A percentile compares a stretch with the other conserved stretches of the same genome.
Conservation (phyloP, 208 protist species). For the Borovskyia barvae region DNA sequence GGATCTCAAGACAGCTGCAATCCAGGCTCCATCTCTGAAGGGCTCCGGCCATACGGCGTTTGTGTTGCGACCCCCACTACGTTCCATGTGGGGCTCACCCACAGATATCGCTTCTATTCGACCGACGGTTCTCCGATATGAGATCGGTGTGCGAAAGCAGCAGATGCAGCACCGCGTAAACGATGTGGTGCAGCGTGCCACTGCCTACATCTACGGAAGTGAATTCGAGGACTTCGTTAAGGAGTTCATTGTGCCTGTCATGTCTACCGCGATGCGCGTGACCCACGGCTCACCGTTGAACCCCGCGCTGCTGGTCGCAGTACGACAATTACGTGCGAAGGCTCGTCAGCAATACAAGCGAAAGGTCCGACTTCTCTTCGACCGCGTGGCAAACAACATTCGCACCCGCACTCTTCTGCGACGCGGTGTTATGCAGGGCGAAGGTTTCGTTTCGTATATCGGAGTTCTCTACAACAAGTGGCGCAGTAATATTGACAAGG, state of each 20-base stretch:
- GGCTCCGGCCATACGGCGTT: background rate
- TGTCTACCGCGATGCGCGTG: constrained; percentile 25
- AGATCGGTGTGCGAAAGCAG: background rate
- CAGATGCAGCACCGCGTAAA: constrained; percentile 8
- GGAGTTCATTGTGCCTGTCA: constrained; percentile 42
- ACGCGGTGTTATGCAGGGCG: constrained; percentile 31
- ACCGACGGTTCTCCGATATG: constrained; percentile 24
- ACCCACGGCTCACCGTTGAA: constrained; percentile 14
- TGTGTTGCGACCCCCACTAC: background rate
- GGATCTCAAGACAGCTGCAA: no score
- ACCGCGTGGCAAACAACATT: constrained; percentile 51
- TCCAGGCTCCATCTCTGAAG: no score
- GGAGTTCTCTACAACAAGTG: constrained; percentile 54
- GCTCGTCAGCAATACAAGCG: constrained; percentile 27
- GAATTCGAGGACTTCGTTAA: constrained; percentile 41
- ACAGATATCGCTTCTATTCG: constrained; percentile 7
- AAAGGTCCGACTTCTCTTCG: constrained; percentile 33
- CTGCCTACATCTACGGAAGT: constrained; percentile 21
- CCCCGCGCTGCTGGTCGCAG: constrained; percentile 26
- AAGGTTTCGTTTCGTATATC: constrained; percentile 49
- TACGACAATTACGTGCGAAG: constrained; percentile 42
- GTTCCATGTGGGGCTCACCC: background rate
- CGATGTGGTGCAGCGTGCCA: constrained; percentile 5
- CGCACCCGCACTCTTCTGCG: constrained; percentile 39
- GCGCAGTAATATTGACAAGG: constrained; percentile 25